Percentiles rank a stretch among this genome's conserved stretches.
Evolutionary conservation across 208 protist species (phyloP).

Genomic region (Leishmania guyanensis): DNA sequence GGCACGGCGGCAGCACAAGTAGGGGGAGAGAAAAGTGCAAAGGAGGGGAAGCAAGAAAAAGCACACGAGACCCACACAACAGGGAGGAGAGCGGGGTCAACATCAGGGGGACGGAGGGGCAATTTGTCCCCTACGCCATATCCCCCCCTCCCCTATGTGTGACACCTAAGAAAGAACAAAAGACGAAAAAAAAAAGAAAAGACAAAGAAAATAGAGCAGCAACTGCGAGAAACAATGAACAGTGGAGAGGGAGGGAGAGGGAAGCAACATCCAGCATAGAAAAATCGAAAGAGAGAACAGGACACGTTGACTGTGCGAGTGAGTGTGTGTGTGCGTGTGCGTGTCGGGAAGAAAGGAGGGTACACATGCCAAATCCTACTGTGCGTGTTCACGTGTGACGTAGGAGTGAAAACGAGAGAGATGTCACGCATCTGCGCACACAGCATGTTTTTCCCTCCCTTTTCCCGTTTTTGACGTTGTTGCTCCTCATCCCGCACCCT

Average conservation of each 20-base stretch:
- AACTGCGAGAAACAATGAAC: neutral
- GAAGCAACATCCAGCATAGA: neutral
- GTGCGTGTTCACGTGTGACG: neutral
- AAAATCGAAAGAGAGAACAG: neutral
- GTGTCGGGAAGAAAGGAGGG: neutral
- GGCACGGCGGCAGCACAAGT: neutral
- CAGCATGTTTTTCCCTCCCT: neutral
- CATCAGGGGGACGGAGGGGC: neutral
- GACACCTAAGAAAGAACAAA: slow-evolving; percentile 4
- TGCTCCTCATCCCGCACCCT: neutral
- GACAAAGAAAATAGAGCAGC: slow-evolving; percentile 6
- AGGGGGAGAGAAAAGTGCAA: neutral
- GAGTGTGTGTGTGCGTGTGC: neutral
- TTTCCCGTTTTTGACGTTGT: neutral
- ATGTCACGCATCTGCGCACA: neutral
- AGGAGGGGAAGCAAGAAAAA: neutral
- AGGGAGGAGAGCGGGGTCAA: neutral
- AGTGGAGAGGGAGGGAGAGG: neutral
- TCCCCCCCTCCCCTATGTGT: neutral
- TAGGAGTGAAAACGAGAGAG: neutral
- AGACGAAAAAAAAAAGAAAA: slow-evolving; percentile 16
- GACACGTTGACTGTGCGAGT: neutral
- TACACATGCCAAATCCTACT: neutral
- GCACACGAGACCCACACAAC: neutral
- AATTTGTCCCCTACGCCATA: neutral